Conservation (phyloP, 2,329 filamentous ascomycete genomes). For the Colletotrichum endophyticum region DNA sequence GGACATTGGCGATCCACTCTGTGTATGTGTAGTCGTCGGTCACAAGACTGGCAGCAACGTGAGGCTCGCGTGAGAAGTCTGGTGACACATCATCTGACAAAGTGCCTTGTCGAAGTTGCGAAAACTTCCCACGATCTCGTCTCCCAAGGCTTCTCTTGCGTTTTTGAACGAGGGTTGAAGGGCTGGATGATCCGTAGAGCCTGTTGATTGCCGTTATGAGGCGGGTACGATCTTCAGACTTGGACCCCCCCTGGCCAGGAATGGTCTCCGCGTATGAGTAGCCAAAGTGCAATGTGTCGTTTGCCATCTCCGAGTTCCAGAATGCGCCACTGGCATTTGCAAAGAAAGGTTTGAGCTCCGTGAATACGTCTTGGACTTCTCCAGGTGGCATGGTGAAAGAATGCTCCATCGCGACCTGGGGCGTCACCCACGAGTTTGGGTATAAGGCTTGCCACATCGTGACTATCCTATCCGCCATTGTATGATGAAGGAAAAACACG, state of each 20-base stretch:
- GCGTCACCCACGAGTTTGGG: conserved; percentile 68
- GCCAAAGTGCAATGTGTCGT: conserved; percentile 66
- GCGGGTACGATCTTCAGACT: conserved; percentile 41
- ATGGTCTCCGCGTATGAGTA: conserved; percentile 75
- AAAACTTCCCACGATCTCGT: not conserved
- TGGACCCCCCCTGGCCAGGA: conserved; percentile 33
- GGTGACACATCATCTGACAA: not conserved
- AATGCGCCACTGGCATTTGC: conserved; percentile 61
- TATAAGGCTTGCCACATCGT: conserved; percentile 80
- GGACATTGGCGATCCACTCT: conserved; percentile 74
- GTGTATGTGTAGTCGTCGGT: conserved; percentile 45
- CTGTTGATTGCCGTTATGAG: conserved; percentile 61
- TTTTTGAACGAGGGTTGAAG: conserved; percentile 21
- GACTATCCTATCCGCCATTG: conserved; percentile 76
- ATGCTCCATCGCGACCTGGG: conserved; percentile 56
- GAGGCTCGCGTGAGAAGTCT: not conserved
- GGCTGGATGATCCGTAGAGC: conserved; percentile 40
- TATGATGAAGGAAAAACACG: conserved; percentile 78
- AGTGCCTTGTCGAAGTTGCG: conserved; percentile 20
- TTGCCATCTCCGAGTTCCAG: conserved; percentile 70
- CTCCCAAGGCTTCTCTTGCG: not conserved
- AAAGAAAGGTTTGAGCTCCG: conserved; percentile 72
- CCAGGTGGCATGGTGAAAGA: conserved; percentile 67
- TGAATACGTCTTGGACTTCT: conserved; percentile 57
- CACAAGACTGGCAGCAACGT: not conserved